Base-by-base conservation (phyloP, 495 filamentous ascomycete species). In the Hypoxylon rickii region DNA sequence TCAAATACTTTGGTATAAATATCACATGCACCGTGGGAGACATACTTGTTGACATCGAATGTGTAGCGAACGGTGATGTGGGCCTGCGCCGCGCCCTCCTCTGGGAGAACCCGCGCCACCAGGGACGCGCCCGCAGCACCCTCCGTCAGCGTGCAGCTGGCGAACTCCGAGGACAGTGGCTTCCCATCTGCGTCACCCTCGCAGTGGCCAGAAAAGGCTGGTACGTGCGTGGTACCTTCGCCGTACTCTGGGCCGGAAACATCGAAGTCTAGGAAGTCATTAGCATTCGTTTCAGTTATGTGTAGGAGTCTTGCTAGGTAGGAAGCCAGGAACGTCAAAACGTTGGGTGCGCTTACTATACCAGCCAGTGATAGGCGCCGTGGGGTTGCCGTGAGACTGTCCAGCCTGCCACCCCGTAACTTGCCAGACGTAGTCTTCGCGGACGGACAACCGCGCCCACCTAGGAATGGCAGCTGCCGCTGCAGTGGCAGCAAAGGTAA, bases 401-500 rank as follows among this genome's bases (percentile, higher is more conserved):
- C 51, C 50, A 15, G 32, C 42, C 45, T 40, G 51, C 51, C 42
- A 54, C 5, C 37, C 20, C 2, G 4, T 16, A 7, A 54, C 16
- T 21, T 54, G 21, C 42, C 51, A 54, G 10, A 15, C 33, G 18
- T 54, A 54, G 7, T 31, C 51, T 21, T 39, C 42, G 26, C 18
- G 32, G 32, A n/a, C 12, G n/a, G 32, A 34, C 32, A 13, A 29
- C 10, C n/a, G 13, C 2, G 20, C 15, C 7, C 32, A 8, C 13
- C 12, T 37, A 17, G 49, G 24, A 11, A 22, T 36, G 10, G 17
- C 11, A 33, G 22, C 16, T 7, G 37, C 47, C 7, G 34, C 26
- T 7, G 39, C 7, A 3, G 18, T 5, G 3, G 41, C 18, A 1
- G 40, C 50, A 11, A 53, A n/a, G 17, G 15, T 11, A 18, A 44